Evolutionary conservation across 2,329 filamentous ascomycete species (phyloP).

Genomic region (Fusarium scirpi): DNA sequence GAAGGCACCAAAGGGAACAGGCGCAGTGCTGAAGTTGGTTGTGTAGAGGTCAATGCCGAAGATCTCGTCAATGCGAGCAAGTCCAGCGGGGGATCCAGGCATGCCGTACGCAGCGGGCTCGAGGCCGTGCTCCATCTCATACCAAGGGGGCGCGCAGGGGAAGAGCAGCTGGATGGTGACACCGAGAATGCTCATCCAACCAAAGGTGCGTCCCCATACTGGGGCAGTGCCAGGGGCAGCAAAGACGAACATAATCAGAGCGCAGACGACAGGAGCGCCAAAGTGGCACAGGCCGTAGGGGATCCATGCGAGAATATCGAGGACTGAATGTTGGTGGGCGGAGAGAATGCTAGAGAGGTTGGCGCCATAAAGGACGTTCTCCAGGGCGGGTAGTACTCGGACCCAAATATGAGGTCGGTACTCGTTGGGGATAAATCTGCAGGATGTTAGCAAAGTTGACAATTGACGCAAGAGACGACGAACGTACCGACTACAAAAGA

Average conservation of each 20-base stretch:
- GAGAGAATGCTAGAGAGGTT: conserved; percentile 97
- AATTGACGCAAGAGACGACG: neutral
- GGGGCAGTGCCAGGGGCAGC: conserved; percentile 86
- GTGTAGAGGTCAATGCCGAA: conserved; percentile 94
- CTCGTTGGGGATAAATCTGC: conserved; percentile 87
- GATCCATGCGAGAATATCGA: conserved; percentile 92
- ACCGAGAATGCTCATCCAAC: conserved; percentile 90
- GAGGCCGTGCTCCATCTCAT: conserved; percentile 91
- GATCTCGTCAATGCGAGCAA: conserved; percentile 89
- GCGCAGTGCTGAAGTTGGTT: conserved; percentile 88
- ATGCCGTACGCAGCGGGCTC: conserved; percentile 94
- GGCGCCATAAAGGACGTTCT: conserved; percentile 96
- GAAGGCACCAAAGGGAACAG: conserved; percentile 94
- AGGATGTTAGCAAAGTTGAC: neutral
- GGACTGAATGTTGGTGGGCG: conserved; percentile 83
- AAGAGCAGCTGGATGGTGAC: conserved; percentile 91
- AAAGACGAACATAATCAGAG: conserved; percentile 85
- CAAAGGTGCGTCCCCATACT: conserved; percentile 87
- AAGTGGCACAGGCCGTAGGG: conserved; percentile 95
- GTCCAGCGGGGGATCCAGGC: conserved; percentile 86
- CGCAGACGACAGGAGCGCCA: conserved; percentile 83
- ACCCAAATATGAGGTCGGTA: conserved; percentile 96
- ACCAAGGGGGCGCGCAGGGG: conserved; percentile 96
- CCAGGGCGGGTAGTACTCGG: conserved; percentile 89
- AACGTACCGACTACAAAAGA: conserved; percentile 90